These are phyloP conservation scores for Tricholoma saponaceum DNA, from an alignment of 768 basidiomycete genomes.

Conservation along the genomic window DNA sequence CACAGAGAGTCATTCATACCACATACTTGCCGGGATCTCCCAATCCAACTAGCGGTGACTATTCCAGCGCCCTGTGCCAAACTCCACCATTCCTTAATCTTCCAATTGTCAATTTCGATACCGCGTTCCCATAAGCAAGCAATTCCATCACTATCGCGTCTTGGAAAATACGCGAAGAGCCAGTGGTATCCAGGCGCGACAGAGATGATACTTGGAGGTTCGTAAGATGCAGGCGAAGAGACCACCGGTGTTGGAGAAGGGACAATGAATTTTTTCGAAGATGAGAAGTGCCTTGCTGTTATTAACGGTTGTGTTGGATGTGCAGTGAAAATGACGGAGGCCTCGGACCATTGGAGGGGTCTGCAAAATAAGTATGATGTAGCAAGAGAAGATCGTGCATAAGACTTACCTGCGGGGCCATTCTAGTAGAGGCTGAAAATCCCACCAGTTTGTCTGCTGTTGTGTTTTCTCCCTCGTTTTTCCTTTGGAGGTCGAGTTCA, in stretches of 20 bases:
- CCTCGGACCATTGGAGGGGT: slow-evolving; percentile 67
- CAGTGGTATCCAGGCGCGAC: slow-evolving; percentile 55
- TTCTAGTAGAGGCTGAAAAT: slow-evolving; percentile 60
- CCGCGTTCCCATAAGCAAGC: slow-evolving; percentile 66
- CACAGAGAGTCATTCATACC: neutral
- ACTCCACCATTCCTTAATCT: slow-evolving; percentile 51
- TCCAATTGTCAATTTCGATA: slow-evolving; percentile 59
- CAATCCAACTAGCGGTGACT: slow-evolving; percentile 62
- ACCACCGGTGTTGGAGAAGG: slow-evolving; percentile 48
- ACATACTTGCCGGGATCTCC: slow-evolving; percentile 54
- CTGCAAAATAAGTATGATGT: slow-evolving; percentile 29
- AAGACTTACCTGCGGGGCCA: slow-evolving; percentile 45
- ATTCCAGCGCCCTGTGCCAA: slow-evolving; percentile 50
- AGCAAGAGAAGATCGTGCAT: neutral
- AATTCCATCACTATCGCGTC: slow-evolving; percentile 49
- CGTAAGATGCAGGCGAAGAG: slow-evolving; percentile 44
- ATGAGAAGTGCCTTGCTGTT: slow-evolving; percentile 63
- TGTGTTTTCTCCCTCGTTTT: slow-evolving; percentile 47
- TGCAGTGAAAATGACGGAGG: slow-evolving; percentile 65
- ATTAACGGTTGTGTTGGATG: slow-evolving; percentile 61
- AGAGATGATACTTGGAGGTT: slow-evolving; percentile 59
- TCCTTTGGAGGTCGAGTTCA: slow-evolving; percentile 43
- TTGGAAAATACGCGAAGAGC: slow-evolving; percentile 76
- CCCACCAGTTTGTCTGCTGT: slow-evolving; percentile 75
- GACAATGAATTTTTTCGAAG: slow-evolving; percentile 60